Evolutionary conservation across 371 early-diverging fungal genomes (phyloP), one percentile per base, ranked within the genome.

Genomic region (Mortierella sp.): DNA sequence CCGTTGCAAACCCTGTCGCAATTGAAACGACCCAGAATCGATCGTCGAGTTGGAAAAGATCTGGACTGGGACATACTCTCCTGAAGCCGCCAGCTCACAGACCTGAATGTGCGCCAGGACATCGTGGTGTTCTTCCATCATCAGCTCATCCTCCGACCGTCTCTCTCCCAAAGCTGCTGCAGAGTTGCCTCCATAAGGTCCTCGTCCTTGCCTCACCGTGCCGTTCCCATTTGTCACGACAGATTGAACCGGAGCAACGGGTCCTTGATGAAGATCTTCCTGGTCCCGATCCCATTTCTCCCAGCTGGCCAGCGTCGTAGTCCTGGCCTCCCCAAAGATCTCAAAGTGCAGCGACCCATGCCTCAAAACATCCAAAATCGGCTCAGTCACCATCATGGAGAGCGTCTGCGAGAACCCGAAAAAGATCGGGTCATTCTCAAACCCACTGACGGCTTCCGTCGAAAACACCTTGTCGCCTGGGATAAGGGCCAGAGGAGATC

Each of bases 1-100:
- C 10, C 97, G 91, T 83, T 97, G 97, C 29, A 97, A 77, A 4
- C 97, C 97, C 81, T 97, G 97, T 29, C 94, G 89, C 41, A 96
- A 79, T 43, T 91, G 80, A 77, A 96, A 96, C 3, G 90, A 89
- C 2, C 95, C 95, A 11, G 89, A 77, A 40, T 93, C 92, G 29
- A 91, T 71, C 0, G 89, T 67, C 16, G 88, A 84, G 44, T 87
- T 87, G 7, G 94, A 81, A 34, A 89, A 86, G 2, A 95, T 90
- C 19, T 94, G 92, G 2, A 94, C 95, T 10, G 91, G 90, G n/a
- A 89, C 90, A 85, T 96, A 96, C 11, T 93, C 91, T 10, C 97
- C 96, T 24, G 90, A 88, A 1, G 91, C 81, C 11, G 89, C 89
- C 29, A 93, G 76, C 71, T 95, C 95, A 44, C 91, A 87, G 13